Conservation (phyloP, 768 basidiomycete genomes). For the Rhodotorula babjevae region DNA sequence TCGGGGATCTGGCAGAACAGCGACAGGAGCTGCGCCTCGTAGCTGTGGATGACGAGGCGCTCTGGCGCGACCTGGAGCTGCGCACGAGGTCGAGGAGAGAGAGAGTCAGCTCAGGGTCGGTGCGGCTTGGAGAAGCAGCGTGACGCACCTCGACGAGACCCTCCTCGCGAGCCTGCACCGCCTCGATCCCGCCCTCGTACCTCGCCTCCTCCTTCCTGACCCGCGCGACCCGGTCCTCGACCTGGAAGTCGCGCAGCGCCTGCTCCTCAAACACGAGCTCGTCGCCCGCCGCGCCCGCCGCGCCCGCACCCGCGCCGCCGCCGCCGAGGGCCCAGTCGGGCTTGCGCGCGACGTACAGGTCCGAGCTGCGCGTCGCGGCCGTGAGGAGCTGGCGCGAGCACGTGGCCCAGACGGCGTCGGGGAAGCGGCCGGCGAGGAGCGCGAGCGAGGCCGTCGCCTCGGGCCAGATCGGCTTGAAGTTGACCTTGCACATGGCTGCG, state of each 20-base stretch:
- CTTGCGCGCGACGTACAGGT: constrained; percentile 34
- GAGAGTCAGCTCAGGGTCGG: not conserved
- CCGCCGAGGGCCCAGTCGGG: constrained; percentile 11
- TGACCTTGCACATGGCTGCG: constrained; percentile 84
- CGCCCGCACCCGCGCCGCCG: not conserved
- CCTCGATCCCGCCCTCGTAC: constrained; percentile 27
- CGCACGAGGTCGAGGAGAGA: not conserved
- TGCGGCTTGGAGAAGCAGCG: not conserved
- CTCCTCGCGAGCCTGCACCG: constrained; percentile 13
- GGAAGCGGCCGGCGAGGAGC: constrained; percentile 26
- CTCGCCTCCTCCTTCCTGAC: constrained; percentile 15
- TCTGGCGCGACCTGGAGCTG: constrained; percentile 49
- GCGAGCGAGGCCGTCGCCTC: constrained; percentile 55
- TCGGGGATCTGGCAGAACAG: constrained; percentile 64
- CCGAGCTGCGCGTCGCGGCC: constrained; percentile 29
- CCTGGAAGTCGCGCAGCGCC: constrained; percentile 29
- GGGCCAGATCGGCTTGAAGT: constrained; percentile 82
- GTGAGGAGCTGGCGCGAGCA: constrained; percentile 46
- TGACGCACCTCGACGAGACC: constrained; percentile 20
- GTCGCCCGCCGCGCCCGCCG: not conserved
- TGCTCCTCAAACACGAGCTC: constrained; percentile 36
- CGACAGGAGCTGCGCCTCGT: constrained; percentile 73
- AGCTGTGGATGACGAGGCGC: constrained; percentile 68
- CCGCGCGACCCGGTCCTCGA: constrained; percentile 24
- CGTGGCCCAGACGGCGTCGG: constrained; percentile 43